These are phyloP conservation scores for Ustilago tritici DNA, from an alignment of 1,284 basidiomycete species.

Conservation along the genomic window DNA sequence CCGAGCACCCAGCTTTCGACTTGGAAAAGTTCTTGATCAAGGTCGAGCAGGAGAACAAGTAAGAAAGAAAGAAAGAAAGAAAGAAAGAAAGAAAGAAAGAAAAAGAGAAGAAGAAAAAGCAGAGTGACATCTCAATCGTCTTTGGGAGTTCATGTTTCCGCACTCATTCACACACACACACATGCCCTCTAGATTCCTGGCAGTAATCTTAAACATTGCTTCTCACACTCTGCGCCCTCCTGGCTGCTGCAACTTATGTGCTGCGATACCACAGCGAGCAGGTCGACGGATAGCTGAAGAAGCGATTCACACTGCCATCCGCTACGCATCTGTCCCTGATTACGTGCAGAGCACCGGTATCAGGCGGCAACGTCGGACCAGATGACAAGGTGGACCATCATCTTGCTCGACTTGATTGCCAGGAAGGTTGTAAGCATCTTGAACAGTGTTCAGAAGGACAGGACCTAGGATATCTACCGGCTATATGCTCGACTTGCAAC, in stretches of 20 bases:
- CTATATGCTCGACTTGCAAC: conserved; percentile 42
- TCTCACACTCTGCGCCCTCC: background rate
- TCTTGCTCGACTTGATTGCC: conserved; percentile 59
- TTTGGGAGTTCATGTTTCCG: background rate
- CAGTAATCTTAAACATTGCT: conserved; percentile 30
- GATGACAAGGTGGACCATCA: conserved; percentile 44
- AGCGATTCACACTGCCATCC: conserved; percentile 42
- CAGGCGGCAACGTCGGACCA: conserved; percentile 13
- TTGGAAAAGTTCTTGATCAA: conserved; percentile 84
- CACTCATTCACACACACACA: background rate
- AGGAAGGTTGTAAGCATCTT: conserved; percentile 43
- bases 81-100: too few relatives aligned
- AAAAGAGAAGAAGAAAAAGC: background rate
- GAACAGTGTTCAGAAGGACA: conserved; percentile 33
- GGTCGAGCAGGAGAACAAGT: conserved; percentile 60
- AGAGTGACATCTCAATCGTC: background rate
- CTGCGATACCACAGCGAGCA: background rate
- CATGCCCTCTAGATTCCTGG: conserved; percentile 29
- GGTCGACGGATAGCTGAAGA: background rate
- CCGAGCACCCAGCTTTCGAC: conserved; percentile 95
- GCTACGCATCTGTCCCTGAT: conserved; percentile 56
- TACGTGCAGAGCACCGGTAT: conserved; percentile 53
- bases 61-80: background rate
- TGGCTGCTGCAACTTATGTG: background rate
- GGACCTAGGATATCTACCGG: conserved; percentile 62